Base-by-base conservation (phyloP, 768 basidiomycete species). In the Asterophora lycoperdoides region DNA sequence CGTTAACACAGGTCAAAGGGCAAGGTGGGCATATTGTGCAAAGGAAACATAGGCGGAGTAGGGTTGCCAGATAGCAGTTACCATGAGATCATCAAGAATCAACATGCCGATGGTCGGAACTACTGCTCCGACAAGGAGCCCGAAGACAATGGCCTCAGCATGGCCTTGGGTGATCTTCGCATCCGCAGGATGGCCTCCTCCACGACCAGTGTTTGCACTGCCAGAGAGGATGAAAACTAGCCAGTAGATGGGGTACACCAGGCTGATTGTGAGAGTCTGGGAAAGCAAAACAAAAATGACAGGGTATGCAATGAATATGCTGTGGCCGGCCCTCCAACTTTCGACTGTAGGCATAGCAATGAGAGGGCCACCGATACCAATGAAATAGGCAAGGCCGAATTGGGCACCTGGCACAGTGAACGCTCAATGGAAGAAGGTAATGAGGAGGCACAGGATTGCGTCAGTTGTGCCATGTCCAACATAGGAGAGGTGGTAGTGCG, bases 61-160 rank as follows among this genome's bases (percentile, higher is more conserved):
- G 20, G 68, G 52, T 52, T 81, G 80, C 80, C 80, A 83, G 30
- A 74, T 62, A 8, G 75, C 75, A 11, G 78, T 80, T 37, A 79
- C 60, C 40, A 53, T 53, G 0, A 75, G 68, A 42, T 74, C 73
- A 19, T 64, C 57, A 20, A 77, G 48, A 38, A 67, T 23, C 49
- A 81, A 41, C 69, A 81, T 73, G 41, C 66, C 67, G 15, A 67
- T 46, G 6, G 77, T 72, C 7, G 79, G 79, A n/a, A 79, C 68
- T 15, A 66, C 56, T 10, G 64, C 72, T 8, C 79, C 79, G 7
- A 69, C 56, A 29, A 75, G 19, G 28, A 79, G 28, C 1, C 72
- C 74, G 55, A 80, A 81, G n/a, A 76, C 53, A 23, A 78, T 65
- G 14, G 77, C 79, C 58, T 81, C 74, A 4, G 73, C 78, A 36